These are phyloP conservation scores for Canavalia gladiata DNA, from an alignment of 306 rosid species.

Conservation along the genomic window DNA sequence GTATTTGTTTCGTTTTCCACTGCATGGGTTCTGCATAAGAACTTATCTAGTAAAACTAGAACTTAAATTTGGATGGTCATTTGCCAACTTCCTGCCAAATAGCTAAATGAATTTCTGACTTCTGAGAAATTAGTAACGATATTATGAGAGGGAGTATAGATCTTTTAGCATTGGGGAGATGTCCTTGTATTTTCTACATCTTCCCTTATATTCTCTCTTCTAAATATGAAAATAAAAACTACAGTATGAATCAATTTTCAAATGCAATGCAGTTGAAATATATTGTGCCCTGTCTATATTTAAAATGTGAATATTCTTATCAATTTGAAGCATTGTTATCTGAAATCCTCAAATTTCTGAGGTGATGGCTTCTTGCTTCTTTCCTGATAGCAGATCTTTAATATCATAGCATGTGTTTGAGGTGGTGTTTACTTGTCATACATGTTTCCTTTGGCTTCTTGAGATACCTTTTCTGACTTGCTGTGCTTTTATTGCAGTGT, in stretches of 20 bases:
- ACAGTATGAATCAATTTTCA: constrained; percentile 1
- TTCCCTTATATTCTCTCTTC: background rate
- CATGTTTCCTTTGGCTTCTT: background rate
- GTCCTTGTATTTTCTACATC: background rate
- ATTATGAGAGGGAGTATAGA: background rate
- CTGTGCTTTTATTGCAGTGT: constrained; percentile 63
- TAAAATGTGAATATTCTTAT: background rate
- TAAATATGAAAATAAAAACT: background rate
- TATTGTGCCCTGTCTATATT: background rate
- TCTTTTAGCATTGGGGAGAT: background rate
- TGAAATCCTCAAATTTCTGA: constrained; percentile 19
- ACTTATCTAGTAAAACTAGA: too few species aligned
- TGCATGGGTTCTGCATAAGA: too few species aligned
- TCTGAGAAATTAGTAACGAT: background rate
- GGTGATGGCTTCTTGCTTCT: background rate
- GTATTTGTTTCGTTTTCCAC: background rate
- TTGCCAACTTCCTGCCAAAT: too few species aligned
- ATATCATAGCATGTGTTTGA: background rate
- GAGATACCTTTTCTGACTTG: constrained; percentile 36
- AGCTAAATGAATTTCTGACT: background rate
- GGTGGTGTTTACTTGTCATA: background rate
- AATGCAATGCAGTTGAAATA: background rate
- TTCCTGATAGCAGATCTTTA: background rate
- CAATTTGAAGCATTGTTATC: constrained; percentile 16
- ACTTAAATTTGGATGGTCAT: too few species aligned